These are phyloP conservation scores for Sesbania bispinosa DNA, from an alignment of 306 rosid genomes.

Conservation along the genomic window DNA sequence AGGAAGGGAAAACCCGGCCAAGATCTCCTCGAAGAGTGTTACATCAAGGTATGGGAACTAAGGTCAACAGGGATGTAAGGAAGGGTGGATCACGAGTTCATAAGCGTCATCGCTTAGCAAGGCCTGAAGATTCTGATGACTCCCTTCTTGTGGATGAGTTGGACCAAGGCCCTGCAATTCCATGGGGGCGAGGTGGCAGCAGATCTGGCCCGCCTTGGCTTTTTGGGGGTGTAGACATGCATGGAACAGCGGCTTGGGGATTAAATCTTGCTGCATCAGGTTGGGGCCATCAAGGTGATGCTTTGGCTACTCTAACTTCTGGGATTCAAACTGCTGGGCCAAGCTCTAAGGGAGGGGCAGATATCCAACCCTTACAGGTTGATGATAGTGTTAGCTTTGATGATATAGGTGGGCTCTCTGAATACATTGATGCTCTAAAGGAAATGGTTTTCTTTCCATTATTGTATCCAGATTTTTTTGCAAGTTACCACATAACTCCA, in stretches of 20 bases:
- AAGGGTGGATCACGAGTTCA: conserved; percentile 91
- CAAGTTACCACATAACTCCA: conserved; percentile 94
- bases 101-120: conserved; percentile 79
- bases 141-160: conserved; percentile 96
- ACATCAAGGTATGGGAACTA: conserved; percentile 90
- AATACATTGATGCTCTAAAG: conserved; percentile 85
- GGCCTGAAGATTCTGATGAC: conserved; percentile 95
- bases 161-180: conserved; percentile 94
- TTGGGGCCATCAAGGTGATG: conserved; percentile 98
- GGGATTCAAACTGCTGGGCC: conserved; percentile 99
- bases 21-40: conserved; percentile 92
- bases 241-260: conserved; percentile 86
- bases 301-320: conserved; percentile 71
- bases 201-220: conserved; percentile 92
- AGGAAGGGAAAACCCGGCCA: conserved; percentile 69
- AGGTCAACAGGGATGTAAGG: conserved; percentile 85
- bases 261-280: conserved; percentile 97
- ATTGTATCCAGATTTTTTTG: conserved; percentile 93
- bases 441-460: conserved; percentile 99
- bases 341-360: conserved; percentile 99
- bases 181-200: conserved; percentile 91
- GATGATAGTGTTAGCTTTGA: conserved; percentile 92
- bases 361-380: conserved; percentile 94
- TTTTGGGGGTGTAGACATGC: conserved; percentile 88
- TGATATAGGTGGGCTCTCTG: conserved; percentile 95